phyloP scores from a whole-genome alignment of 2,329 filamentous ascomycete species.

The Pseudopyricularia javanii region DNA sequence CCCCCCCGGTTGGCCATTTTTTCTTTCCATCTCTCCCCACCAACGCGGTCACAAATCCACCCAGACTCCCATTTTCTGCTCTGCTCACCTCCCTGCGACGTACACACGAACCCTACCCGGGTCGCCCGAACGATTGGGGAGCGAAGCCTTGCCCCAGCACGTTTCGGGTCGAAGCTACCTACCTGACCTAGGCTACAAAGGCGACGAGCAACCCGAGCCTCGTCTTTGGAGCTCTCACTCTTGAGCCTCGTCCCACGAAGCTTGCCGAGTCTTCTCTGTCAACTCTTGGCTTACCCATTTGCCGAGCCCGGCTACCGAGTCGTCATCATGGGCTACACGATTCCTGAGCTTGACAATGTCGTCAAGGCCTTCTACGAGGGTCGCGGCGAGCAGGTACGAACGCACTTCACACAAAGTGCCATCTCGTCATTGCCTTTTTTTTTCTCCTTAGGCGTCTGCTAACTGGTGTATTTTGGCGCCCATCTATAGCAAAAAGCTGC shows the following conservation, averaged over 20 bases:
- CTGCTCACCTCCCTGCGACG: not conserved
- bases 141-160: not conserved
- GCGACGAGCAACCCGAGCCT: not conserved
- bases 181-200: not conserved
- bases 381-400: slow-evolving; percentile 76
- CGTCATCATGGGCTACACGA: slow-evolving; percentile 52
- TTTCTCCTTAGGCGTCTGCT: slow-evolving; percentile 25
- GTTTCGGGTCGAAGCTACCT: not conserved
- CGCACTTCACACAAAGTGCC: not conserved
- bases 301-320: not conserved
- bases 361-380: slow-evolving; percentile 97
- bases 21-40: not conserved
- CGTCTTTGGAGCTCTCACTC: not conserved
- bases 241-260: not conserved
- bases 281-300: not conserved
- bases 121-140: not conserved
- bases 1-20: not conserved
- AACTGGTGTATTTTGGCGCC: too few relatives aligned
- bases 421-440: slow-evolving; percentile 8
- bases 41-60: not conserved
- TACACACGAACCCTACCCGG: not conserved
- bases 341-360: slow-evolving; percentile 91
- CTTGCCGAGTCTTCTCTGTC: not conserved
- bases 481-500: slow-evolving; percentile 78
- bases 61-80: not conserved